Conservation (phyloP, 805 yeast genomes). For the Candida ortonii region DNA sequence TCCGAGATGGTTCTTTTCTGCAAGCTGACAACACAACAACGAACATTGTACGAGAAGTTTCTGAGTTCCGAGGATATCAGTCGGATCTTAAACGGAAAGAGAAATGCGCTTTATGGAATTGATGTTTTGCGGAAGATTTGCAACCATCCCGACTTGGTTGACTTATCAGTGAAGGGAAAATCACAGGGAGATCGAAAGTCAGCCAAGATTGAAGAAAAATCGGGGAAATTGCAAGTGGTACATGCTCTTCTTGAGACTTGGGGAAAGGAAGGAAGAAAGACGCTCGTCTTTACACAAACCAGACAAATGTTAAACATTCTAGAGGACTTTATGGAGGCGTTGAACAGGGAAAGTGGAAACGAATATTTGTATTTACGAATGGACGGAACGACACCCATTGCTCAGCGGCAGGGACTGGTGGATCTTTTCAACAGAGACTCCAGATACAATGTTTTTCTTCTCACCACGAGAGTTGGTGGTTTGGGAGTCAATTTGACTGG, state of each 20-base stretch:
- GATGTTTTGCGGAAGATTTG: conserved; percentile 89
- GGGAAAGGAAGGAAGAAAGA: conserved; percentile 73
- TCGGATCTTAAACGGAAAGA: conserved; percentile 68
- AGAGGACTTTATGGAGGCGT: conserved; percentile 56
- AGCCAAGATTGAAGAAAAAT: conserved; percentile 43
- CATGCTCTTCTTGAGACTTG: conserved; percentile 71
- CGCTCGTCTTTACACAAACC: conserved; percentile 87
- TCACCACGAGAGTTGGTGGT: conserved; percentile 96
- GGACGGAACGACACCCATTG: conserved; percentile 92
- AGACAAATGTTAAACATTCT: conserved; percentile 90
- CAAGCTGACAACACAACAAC: conserved; percentile 73
- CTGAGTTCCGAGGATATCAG: conserved; percentile 71
- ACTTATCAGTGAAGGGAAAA: conserved; percentile 37
- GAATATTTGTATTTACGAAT: conserved; percentile 63
- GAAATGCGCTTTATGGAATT: conserved; percentile 85
- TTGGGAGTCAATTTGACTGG: conserved; percentile 92
- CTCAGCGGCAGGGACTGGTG: conserved; percentile 71
- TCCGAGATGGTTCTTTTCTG: conserved; percentile 94
- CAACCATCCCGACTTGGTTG: conserved; percentile 88
- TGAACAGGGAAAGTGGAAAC: conserved; percentile 29
- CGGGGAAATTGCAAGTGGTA: conserved; percentile 92
- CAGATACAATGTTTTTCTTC: conserved; percentile 59
- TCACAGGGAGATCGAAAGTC: conserved; percentile 14
- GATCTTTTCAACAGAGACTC: conserved; percentile 71
- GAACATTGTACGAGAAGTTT: conserved; percentile 69